A percentile compares a stretch with the other conserved stretches of the same genome.
These are phyloP conservation scores for Hawksworthiomyces lignivorus DNA, from an alignment of 2,329 filamentous ascomycete genomes.

Conservation along the genomic window DNA sequence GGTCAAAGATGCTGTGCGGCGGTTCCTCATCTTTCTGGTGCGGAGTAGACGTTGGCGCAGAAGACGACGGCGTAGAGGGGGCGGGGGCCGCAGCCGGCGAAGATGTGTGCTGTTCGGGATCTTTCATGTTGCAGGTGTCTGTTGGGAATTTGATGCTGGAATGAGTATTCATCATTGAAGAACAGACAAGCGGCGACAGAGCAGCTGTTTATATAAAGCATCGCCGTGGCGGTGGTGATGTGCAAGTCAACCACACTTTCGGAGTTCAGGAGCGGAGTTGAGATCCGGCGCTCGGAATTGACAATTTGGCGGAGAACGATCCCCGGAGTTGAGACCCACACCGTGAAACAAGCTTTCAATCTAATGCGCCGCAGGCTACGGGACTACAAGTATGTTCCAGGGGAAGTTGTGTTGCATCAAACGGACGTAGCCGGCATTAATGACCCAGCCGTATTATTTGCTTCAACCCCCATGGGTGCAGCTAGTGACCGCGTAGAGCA, in stretches of 20 bases:
- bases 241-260: background rate
- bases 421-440: background rate
- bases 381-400: no score
- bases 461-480: slow-evolving; percentile 33
- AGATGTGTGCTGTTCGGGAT: background rate
- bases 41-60: no score
- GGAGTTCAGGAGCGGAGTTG: slow-evolving; percentile 5
- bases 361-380: no score
- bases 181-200: background rate
- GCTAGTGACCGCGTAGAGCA: slow-evolving; percentile 42
- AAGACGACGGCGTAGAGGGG: no score
- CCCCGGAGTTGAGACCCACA: background rate
- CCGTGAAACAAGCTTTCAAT: no score
- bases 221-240: background rate
- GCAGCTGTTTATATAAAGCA: slow-evolving; percentile 1
- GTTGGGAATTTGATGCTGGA: no score
- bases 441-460: background rate
- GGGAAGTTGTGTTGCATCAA: no score
- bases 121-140: no score
- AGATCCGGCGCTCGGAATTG: slow-evolving; percentile 10
- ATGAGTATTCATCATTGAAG: no score
- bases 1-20: slow-evolving; percentile 44
- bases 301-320: background rate
- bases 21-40: background rate
- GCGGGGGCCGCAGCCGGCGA: background rate